Evolutionary conservation across 2,329 filamentous ascomycete genomes (phyloP), one percentile per base, ranked within the genome.

Genomic region (Colletotrichum higginsianum): DNA sequence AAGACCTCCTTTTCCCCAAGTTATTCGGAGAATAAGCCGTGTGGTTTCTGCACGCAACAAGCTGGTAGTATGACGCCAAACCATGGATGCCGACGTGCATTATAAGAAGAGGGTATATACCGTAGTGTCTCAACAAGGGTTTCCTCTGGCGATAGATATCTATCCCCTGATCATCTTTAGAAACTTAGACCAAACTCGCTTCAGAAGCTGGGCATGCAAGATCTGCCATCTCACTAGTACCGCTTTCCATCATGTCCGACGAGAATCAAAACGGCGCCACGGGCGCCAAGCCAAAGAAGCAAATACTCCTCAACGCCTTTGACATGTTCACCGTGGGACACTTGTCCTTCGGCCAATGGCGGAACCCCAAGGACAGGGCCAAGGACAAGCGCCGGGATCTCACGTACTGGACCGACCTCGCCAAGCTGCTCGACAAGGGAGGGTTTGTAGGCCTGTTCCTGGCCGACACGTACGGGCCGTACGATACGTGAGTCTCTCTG

Each of bases 391-490:
- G 66, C 21, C 50, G 60, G 23, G 66, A 68, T 44, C 58, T 68
- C 49, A 64, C 52, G 4, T 92, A 92, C 76, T 92, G 89, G 90
- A 87, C 89, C 21, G 84, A 92, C 35, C 82, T 92, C 0, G 90
- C 90, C 6, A 88, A 91, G 72, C 77, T 92, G 0, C 82, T 92
- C 0, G 90, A 92, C 66, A 82, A 85, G 13, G 90, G 89, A 5
- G 86, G 87, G 9, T 90, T 92, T 79, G 91, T 91, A 68, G 89
- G 89, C 0, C 78, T 92, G 3, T 92, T 92, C 76, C 83, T 93
- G 7, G 91, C 91, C 0, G 91, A 93, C 75, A 68, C 66, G 2
- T 68, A 64, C 15, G 66, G 91, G 88, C 0, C 91, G 89, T 67
- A 89, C 91, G 75, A 91, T 88, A 0, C 91, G 91, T 71, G 84